phyloP scores from a whole-genome alignment of 140 eudicot species.

The Cichorium intybus region DNA sequence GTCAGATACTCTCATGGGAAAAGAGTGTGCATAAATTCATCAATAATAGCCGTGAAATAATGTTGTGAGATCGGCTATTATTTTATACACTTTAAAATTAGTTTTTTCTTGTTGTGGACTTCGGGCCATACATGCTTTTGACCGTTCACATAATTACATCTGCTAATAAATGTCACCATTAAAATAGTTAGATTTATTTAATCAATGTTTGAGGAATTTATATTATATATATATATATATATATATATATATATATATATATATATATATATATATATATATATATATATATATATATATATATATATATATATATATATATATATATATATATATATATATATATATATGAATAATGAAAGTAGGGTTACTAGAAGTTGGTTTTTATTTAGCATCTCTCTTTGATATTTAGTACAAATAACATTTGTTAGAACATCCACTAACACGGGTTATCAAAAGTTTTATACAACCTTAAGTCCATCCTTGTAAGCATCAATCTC shows the following conservation, averaged over 20 bases:
- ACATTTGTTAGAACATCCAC: background rate
- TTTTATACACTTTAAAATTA: background rate
- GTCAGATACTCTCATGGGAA: conserved; percentile 1
- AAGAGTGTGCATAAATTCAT: background rate
- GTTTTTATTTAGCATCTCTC: background rate
- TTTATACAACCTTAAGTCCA: background rate
- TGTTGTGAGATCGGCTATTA: background rate
- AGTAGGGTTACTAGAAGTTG: background rate
- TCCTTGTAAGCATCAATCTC: background rate
- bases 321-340: background rate
- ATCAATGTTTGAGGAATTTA: background rate
- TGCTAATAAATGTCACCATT: background rate
- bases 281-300: background rate
- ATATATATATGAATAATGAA: background rate
- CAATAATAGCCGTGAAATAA: background rate
- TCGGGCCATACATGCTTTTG: background rate
- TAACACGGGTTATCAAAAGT: background rate
- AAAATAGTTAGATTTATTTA: background rate
- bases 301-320: background rate
- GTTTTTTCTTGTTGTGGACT: background rate
- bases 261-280: background rate
- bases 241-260: background rate
- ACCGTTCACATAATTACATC: background rate
- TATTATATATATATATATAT: background rate
- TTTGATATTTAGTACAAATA: background rate